Percentiles rank a stretch among this genome's conserved stretches.
Evolutionary conservation across 805 yeast species (phyloP).

Genomic region (Suhomyces xylopsoci): DNA sequence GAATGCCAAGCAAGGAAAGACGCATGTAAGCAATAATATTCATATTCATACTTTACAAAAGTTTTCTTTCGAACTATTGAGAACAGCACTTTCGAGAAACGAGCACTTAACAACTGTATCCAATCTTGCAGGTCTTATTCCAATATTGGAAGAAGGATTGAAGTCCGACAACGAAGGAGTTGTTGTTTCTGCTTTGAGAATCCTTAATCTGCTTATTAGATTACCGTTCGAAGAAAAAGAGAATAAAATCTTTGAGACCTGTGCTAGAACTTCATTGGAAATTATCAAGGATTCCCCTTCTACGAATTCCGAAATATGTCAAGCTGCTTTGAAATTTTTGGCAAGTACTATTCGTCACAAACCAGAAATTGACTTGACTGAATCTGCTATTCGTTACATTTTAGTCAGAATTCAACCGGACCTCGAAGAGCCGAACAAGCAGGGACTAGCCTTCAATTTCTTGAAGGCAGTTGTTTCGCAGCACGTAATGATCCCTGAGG

Average conservation of each 20-base stretch:
- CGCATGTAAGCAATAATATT: slow-evolving; percentile 53
- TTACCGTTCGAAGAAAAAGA: slow-evolving; percentile 58
- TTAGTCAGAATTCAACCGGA: slow-evolving; percentile 77
- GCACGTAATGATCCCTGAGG: slow-evolving; percentile 76
- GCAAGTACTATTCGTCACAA: slow-evolving; percentile 70
- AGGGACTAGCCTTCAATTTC: slow-evolving; percentile 84
- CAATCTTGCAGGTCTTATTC: slow-evolving; percentile 70
- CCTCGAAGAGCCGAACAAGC: slow-evolving; percentile 83
- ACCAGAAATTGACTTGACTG: slow-evolving; percentile 61
- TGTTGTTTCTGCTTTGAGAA: slow-evolving; percentile 61
- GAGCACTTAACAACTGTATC: slow-evolving; percentile 54
- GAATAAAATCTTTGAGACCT: slow-evolving; percentile 51
- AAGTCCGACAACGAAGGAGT: slow-evolving; percentile 73
- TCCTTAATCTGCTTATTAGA: slow-evolving; percentile 57
- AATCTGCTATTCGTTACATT: slow-evolving; percentile 68
- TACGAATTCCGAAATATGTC: slow-evolving; percentile 77
- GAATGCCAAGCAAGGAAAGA: slow-evolving; percentile 53
- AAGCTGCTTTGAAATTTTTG: slow-evolving; percentile 70
- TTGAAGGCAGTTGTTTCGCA: slow-evolving; percentile 73
- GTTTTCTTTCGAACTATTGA: slow-evolving; percentile 71
- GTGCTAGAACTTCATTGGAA: slow-evolving; percentile 58
- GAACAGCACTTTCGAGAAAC: slow-evolving; percentile 67
- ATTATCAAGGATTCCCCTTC: slow-evolving; percentile 73
- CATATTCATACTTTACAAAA: slow-evolving; percentile 64
- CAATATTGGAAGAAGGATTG: slow-evolving; percentile 61